Conservation (phyloP, 2,329 filamentous ascomycete genomes). For the Xylaria arbuscula region DNA sequence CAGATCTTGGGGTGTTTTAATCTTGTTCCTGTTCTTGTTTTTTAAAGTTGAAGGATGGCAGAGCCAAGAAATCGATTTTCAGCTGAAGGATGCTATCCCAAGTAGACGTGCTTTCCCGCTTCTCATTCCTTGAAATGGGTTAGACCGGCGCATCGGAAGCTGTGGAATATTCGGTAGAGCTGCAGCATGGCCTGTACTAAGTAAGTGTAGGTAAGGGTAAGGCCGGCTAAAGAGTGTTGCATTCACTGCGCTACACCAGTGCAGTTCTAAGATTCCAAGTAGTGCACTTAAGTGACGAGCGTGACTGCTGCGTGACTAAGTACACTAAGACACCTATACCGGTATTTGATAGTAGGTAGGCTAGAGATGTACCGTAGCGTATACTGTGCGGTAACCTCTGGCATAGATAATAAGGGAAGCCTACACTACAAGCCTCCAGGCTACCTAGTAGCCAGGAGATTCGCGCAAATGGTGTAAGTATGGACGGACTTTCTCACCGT, state of each 20-base stretch:
- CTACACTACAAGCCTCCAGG: conserved; percentile 2
- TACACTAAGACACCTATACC: background rate
- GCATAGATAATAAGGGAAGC: background rate
- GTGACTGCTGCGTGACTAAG: too few species aligned
- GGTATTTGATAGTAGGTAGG: background rate
- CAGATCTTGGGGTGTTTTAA: too few species aligned
- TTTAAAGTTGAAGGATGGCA: conserved; percentile 10
- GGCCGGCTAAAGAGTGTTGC: background rate
- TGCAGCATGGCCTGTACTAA: conserved; percentile 4
- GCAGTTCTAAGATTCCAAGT: background rate
- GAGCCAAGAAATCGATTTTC: conserved; percentile 30
- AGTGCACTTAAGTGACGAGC: background rate
- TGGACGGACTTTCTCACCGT: conserved; percentile 12
- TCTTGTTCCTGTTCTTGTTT: conserved; percentile 8
- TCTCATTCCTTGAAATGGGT: conserved; percentile 24
- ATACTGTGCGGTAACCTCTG: conserved; percentile 4
- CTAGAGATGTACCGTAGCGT: background rate
- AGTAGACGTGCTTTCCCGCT: conserved; percentile 16
- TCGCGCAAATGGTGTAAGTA: conserved; percentile 14
- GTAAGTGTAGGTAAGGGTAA: background rate
- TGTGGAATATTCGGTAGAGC: background rate
- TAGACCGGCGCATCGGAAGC: conserved; percentile 8
- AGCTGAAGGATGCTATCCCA: conserved; percentile 27
- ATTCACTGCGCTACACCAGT: background rate
- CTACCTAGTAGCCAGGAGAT: background rate